These are phyloP conservation scores for Volvox africanus DNA, from an alignment of 139 green algal species.

Conservation along the genomic window DNA sequence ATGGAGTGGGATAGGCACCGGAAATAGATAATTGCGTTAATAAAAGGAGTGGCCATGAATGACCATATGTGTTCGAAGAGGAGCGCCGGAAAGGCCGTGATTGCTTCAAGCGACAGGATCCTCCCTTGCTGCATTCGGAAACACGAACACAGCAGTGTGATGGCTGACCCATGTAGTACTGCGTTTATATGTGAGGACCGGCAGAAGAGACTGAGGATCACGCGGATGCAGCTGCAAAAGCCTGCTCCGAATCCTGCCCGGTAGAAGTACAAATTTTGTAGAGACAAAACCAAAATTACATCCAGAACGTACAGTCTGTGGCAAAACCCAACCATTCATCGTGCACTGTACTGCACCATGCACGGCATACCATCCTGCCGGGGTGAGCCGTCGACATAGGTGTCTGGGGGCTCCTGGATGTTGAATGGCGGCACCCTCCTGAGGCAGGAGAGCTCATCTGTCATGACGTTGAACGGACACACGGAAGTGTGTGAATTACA, in stretches of 20 bases:
- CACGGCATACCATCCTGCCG: slow-evolving; percentile 67
- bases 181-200: no score
- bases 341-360: background rate
- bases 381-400: slow-evolving; percentile 61
- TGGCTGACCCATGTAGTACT: no score
- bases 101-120: no score
- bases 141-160: no score
- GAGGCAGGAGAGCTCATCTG: slow-evolving; percentile 64
- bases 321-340: background rate
- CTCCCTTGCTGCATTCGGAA: no score
- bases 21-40: no score
- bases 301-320: background rate
- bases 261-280: background rate
- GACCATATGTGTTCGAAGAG: no score
- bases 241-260: background rate
- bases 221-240: background rate
- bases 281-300: background rate
- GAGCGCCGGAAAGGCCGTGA: no score
- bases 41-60: no score
- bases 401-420: slow-evolving; percentile 76
- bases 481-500: background rate
- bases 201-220: background rate
- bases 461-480: background rate
- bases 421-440: slow-evolving; percentile 78
- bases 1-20: background rate